Evolutionary conservation across 768 basidiomycete genomes (phyloP), one percentile per base, ranked within the genome.

Genomic region (Fomitopsis serialis): DNA sequence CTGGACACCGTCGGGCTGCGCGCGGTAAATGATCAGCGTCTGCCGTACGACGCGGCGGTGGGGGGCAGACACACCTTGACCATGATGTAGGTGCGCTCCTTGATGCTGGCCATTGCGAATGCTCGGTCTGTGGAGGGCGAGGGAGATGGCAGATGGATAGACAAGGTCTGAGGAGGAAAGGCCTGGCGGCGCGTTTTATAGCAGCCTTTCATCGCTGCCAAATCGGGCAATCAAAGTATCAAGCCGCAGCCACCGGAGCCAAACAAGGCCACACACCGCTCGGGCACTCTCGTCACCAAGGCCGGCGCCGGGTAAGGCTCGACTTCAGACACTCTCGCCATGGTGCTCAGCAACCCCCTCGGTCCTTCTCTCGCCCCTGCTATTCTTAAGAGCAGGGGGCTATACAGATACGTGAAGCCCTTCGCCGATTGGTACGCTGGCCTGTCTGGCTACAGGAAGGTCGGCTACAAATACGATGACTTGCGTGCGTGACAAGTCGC

Each of bases 21-120:
- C 24, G 21, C 44, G 21, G 19, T 5, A 6, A 15, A 15, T 19
- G 37, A 40, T 40, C 44, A 45, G 21, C 21, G 29, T 32, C 29
- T 32, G 29, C 42, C 44, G 37, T 11, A 40, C 23, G 51, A 23
- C 22, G 43, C 15, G 45, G 22, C 45, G 25, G 19, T 40, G 48
- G 55, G 48, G 25, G 56, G 35, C 21, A 19, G 42, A 62, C 65
- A 45, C 51, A 86, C 92, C 93, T 98, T 99, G 87, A 98, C 82
- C 96, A 98, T 98, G 80, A 98, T 98, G 78, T 96, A 98, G 72
- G 95, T 96, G 72, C 92, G 92, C 71, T 98, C 94, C 50, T 60
- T 64, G 68, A 73, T 89, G 69, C 62, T 70, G 58, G 66, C 48
- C 61, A 58, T 61, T 66, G 50, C 61, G 58, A 63, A 61, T 60